phyloP scores from a whole-genome alignment of 2,329 filamentous ascomycete species.

The Fusarium praegraminearum region DNA sequence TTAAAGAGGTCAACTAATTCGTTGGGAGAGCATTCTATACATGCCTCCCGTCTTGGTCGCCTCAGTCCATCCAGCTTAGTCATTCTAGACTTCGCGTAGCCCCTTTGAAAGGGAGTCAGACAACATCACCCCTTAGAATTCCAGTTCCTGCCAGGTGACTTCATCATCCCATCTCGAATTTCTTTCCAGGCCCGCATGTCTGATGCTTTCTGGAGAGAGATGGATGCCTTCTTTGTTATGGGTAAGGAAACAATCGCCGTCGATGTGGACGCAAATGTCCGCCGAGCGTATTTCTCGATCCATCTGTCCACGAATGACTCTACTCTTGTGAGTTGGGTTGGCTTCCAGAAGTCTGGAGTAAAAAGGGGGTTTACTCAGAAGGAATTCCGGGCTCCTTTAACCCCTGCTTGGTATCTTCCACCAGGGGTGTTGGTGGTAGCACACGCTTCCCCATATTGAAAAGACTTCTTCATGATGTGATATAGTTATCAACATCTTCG shows the following conservation, averaged over 20 bases:
- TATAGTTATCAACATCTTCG: conserved; percentile 17
- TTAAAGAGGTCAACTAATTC: neutral
- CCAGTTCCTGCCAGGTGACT: conserved; percentile 35
- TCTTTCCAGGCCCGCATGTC: neutral
- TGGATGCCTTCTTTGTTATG: neutral
- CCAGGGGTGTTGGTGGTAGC: neutral
- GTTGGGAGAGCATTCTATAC: neutral
- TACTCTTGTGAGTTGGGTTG: neutral
- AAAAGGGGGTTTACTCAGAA: neutral
- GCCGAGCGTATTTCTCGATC: neutral
- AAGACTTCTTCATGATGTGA: neutral
- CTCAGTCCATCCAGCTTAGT: conserved; percentile 33
- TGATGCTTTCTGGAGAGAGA: neutral
- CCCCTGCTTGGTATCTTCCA: neutral
- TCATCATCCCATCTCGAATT: conserved; percentile 22
- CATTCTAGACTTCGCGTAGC: conserved; percentile 22
- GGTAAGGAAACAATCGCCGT: conserved; percentile 1
- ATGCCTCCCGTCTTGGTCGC: neutral
- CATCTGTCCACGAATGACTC: neutral
- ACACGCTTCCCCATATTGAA: neutral
- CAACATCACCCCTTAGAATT: conserved; percentile 47
- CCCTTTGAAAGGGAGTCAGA: conserved; percentile 40
- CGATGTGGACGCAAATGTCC: neutral
- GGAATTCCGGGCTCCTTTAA: neutral
- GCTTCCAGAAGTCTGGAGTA: conserved; percentile 21